Evolutionary conservation across 345 rosid genomes (phyloP).

Genomic region (Dovyalis caffra): DNA sequence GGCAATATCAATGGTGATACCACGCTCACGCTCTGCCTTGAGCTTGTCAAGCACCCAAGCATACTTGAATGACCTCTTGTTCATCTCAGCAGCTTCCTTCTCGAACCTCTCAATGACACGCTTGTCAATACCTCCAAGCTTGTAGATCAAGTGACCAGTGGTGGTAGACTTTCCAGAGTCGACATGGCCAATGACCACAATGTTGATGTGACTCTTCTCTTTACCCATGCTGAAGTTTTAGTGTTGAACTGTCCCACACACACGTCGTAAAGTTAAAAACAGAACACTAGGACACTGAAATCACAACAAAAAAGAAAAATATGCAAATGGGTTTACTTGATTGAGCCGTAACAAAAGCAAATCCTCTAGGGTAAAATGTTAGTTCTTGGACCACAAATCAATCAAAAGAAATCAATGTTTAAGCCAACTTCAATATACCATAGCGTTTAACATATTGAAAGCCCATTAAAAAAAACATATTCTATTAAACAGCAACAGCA

Average conservation of each 20-base stretch:
- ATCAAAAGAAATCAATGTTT: neutral
- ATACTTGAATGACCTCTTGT: slow-evolving; percentile 84
- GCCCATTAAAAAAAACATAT: no score
- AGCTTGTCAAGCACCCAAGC: slow-evolving; percentile 90
- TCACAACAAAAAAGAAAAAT: neutral
- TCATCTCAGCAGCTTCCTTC: slow-evolving; percentile 95
- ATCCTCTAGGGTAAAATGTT: neutral
- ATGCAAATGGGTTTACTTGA: no score
- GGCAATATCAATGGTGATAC: slow-evolving; percentile 85
- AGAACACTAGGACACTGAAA: neutral
- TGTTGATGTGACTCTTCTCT: slow-evolving; percentile 75
- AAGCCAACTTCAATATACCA: neutral
- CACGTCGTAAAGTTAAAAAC: neutral
- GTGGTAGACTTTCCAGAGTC: slow-evolving; percentile 91
- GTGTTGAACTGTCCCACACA: neutral
- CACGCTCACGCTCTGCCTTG: slow-evolving; percentile 86
- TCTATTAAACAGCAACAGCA: neutral
- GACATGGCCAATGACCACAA: slow-evolving; percentile 87
- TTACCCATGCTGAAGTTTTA: slow-evolving; percentile 50
- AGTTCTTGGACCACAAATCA: no score
- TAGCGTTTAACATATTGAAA: no score
- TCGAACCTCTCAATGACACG: slow-evolving; percentile 83
- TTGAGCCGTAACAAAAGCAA: no score
- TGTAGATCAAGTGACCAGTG: slow-evolving; percentile 78
- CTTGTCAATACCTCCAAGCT: slow-evolving; percentile 85